Conservation (phyloP, 2,329 filamentous ascomycete genomes). For the Cercospora sojina region DNA sequence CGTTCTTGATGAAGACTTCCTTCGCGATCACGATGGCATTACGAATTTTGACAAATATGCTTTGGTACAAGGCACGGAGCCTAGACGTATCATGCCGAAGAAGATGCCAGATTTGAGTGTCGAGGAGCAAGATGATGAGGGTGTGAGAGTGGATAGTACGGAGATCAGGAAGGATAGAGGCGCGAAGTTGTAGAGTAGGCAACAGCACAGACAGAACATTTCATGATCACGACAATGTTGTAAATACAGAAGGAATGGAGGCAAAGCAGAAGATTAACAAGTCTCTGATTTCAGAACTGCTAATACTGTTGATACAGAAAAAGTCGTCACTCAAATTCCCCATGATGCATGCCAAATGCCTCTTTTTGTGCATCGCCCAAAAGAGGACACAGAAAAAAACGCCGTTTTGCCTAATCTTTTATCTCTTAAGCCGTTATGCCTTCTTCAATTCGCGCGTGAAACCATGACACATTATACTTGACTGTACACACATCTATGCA, state of each 20-base stretch:
- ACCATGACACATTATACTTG: slow-evolving; percentile 25
- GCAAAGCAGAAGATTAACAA: slow-evolving; percentile 7
- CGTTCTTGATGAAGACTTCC: slow-evolving; percentile 77
- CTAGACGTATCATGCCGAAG: slow-evolving; percentile 75
- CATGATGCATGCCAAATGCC: slow-evolving; percentile 17
- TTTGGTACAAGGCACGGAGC: slow-evolving; percentile 61
- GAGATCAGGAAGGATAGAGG: background rate
- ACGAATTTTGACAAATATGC: slow-evolving; percentile 72
- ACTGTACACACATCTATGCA: slow-evolving; percentile 22
- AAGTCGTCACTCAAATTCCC: slow-evolving; percentile 13
- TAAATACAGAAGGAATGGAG: background rate
- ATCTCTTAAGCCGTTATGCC: slow-evolving; percentile 24
- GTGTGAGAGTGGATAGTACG: slow-evolving; percentile 66
- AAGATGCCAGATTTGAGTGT: slow-evolving; percentile 69
- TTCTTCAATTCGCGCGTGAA: slow-evolving; percentile 19
- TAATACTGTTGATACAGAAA: slow-evolving; percentile 20
- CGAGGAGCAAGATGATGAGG: slow-evolving; percentile 77
- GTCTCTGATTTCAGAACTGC: slow-evolving; percentile 15
- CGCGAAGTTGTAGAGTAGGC: background rate
- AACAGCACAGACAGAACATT: background rate
- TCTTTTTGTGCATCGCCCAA: slow-evolving; percentile 15
- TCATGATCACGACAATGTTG: background rate
- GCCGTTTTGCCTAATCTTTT: slow-evolving; percentile 12
- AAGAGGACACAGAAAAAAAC: slow-evolving; percentile 14
- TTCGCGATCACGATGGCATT: slow-evolving; percentile 63